Base-by-base conservation (phyloP, 805 yeast species). In the Deakozyma indianensis region DNA sequence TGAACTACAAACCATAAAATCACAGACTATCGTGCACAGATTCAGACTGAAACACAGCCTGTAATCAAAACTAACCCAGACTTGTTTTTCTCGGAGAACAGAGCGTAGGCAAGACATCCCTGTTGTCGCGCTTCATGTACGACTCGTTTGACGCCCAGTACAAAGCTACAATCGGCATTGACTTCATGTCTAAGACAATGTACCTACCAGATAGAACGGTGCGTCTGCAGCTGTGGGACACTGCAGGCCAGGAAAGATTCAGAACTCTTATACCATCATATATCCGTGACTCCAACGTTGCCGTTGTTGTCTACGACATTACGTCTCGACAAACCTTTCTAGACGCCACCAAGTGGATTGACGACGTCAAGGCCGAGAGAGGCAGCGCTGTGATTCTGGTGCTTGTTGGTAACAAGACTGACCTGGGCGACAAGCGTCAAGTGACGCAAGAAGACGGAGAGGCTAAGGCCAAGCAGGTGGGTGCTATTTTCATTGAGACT, bases 41-140 rank as follows among this genome's bases (percentile, higher is more conserved):
- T n/a, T n/a, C n/a, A n/a, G n/a, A n/a, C n/a, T n/a, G n/a, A n/a
- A n/a, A n/a, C n/a, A n/a, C n/a, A n/a, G n/a, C n/a, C n/a, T n/a
- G n/a, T n/a, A n/a, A n/a, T n/a, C n/a, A n/a, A 3, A 47, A 47
- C 56, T 49, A 55, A 48, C 57, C 80, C 61, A 90, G 92, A 66
- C 84, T 90, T 47, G 97, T 90, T 28, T 92, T 90, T 61, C 71
- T 90, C 29, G 98, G 98, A n/a, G 98, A 90, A 62, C 95, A 86
- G 63, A 85, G 92, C 58, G 97, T 90, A 35, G 98, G 98, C 38
- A 90, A 90, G 62, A 90, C 98, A 3, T 90, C 97, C 1, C 73
- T 90, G 50, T 85, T 90, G 53, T 88, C 97, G n/a, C 71, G 97
- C 52, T 90, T 92, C 67, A 90, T 90, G 97, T 90, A 90, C 61